Evolutionary conservation across 2,329 filamentous ascomycete species (phyloP).

Genomic region (Colletotrichum aenigma): DNA sequence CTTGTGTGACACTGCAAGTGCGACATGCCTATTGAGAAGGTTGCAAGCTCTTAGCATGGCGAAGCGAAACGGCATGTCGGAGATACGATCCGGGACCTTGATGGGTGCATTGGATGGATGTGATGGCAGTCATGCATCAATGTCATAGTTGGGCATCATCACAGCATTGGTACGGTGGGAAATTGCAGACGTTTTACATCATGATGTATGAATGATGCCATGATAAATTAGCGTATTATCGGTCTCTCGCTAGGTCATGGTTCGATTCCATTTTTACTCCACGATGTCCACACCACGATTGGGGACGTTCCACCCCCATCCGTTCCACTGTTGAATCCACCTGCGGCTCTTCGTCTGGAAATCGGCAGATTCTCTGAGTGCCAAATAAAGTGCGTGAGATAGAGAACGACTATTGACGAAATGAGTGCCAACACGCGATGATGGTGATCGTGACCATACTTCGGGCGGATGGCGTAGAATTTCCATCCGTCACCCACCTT

Average conservation of each 20-base stretch:
- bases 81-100: not conserved
- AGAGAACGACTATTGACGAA: not conserved
- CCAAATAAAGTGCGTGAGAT: not conserved
- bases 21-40: not conserved
- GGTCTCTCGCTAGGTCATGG: not conserved
- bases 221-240: not conserved
- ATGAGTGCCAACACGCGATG: not conserved
- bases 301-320: not conserved
- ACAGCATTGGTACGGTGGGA: not conserved
- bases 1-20: not conserved
- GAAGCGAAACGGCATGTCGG: not conserved
- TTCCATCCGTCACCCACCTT: not conserved
- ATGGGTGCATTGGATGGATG: not conserved
- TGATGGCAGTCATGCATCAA: not conserved
- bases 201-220: not conserved
- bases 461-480: not conserved
- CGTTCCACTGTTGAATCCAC: not conserved
- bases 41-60: not conserved
- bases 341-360: not conserved
- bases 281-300: not conserved
- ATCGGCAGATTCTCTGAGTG: rapidly evolving
- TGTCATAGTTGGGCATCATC: not conserved
- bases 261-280: not conserved
- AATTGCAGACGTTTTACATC: not conserved
- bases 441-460: not conserved